These are phyloP conservation scores for Colletotrichum sp. DNA, from an alignment of 2,329 filamentous ascomycete species.

Conservation along the genomic window DNA sequence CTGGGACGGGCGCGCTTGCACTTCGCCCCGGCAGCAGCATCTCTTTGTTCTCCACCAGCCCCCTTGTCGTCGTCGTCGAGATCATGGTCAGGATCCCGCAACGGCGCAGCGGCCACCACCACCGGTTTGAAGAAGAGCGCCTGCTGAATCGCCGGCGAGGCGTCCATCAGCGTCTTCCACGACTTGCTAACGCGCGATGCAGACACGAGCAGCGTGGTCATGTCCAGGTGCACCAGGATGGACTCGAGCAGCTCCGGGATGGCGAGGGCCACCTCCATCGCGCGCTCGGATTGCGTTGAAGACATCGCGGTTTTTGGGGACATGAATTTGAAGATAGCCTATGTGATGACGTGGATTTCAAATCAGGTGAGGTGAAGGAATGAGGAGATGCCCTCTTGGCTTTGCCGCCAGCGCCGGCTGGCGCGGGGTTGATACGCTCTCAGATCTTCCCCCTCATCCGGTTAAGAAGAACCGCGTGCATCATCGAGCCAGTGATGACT, in stretches of 20 bases:
- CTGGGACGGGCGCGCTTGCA: not conserved
- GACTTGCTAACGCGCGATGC: conserved; percentile 25
- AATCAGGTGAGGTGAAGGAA: not conserved
- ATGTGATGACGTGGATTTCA: not conserved
- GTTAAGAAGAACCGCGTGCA: conserved; percentile 4
- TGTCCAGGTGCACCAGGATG: conserved; percentile 28
- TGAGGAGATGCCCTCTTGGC: conserved; percentile 6
- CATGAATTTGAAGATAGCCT: not conserved
- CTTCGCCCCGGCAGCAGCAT: not conserved
- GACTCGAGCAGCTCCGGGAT: conserved; percentile 30
- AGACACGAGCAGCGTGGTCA: conserved; percentile 29
- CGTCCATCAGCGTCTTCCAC: conserved; percentile 21
- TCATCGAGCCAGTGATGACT: conserved; percentile 8
- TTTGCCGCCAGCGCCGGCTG: not conserved
- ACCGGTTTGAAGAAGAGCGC: conserved; percentile 11
- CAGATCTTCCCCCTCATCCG: conserved; percentile 5
- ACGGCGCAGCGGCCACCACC: not conserved
- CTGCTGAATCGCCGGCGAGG: not conserved
- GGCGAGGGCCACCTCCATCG: conserved; percentile 7
- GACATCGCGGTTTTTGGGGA: not conserved
- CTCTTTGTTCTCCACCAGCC: not conserved
- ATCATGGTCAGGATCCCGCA: not conserved
- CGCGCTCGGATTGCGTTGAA: not conserved
- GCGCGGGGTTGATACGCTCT: conserved; percentile 12
- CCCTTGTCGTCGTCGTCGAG: not conserved